Base-by-base conservation (phyloP, 2,329 filamentous ascomycete species). In the Arachnomyces sp. region DNA sequence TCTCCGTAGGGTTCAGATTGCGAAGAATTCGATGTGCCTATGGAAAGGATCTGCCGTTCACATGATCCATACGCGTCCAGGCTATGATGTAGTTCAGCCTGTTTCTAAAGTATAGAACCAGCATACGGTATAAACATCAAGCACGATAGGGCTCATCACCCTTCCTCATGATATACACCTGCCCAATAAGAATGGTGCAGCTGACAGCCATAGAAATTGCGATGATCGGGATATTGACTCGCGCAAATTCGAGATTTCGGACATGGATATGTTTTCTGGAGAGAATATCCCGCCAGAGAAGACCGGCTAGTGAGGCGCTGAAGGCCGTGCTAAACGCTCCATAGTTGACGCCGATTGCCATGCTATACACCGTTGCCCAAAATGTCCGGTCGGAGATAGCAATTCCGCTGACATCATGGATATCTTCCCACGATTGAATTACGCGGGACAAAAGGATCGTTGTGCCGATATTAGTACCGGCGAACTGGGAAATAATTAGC, bases 381-480 rank as follows among this genome's bases (percentile, higher is more conserved):
- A 84, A 84, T 0, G 74, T 82, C 3, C 81, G 72, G 32, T 84
- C 64, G 9, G 66, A 73, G 36, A 86, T 81, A 1, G 68, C 58
- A 1, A 56, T 60, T 0, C 60, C 59, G 30, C 67, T 71, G 0
- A 47, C 43, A 0, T 53, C 40, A 47, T 81, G 77, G 31, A 86
- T 82, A 2, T 63, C 51, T 46, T 75, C 65, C 82, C 82, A 86
- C 0, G 74, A 65, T 54, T 86, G 82, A 8, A 86, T 74, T 5
- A 85, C 73, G 2, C 82, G 77, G 7, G 74, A 84, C 1, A 86
- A 67, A 1, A 86, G 73, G 52, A 87, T 86, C 0, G 82, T 81
- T 0, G 82, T 84, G 28, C 82, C 82, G 38, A 86, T 86, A 48
- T 86, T 86, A 2, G 82, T 86, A 13, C 82, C 82, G 0, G 82